Base-by-base conservation (phyloP, 176 grass and related monocot genomes). In the Hyparrhenia diplandra region DNA sequence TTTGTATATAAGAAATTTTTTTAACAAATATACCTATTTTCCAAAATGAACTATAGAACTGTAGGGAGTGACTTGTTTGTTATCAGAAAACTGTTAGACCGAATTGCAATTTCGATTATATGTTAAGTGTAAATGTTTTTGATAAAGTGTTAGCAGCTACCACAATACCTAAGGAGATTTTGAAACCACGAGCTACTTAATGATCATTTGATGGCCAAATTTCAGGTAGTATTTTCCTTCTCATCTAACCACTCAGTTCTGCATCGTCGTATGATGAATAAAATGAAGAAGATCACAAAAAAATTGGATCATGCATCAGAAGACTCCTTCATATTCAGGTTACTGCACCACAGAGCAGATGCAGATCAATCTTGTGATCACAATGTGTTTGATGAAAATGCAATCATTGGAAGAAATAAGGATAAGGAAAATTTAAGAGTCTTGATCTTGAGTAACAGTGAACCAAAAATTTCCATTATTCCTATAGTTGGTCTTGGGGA, bases 401-500 rank as follows among this genome's bases (percentile, higher is more conserved):
- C 29, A 66, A 66, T 66, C 20, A 68, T 68, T 40, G 65, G 65
- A 68, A 68, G 65, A 68, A 21, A 39, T 13, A 40, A 23, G 1
- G 65, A 68, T 24, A 68, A 68, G 35, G 20, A 24, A 24, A 68
- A 68, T 68, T 5, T 68, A 68, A 68, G 35, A 40, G 65, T 7
- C 65, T 24, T 68, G 65, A 10, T 68, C 65, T 37, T 68, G 18
- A 37, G 34, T 40, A 68, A 40, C 65, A 68, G 20, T 68, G 34
- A 68, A 68, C 20, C 40, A 68, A 39, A 37, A 12, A 5, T 68
- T 39, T 68, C 65, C 21, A 13, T 68, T 13, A 23, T 68, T 68
- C 65, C 65, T 39, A 68, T 68, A 40, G 20, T 68, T 68, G 65
- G 65, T 68, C 16, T 68, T 68, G 18, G 34, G 65, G 65, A 68